phyloP scores from a whole-genome alignment of 441 rosid genomes.

The Brassica balearica region DNA sequence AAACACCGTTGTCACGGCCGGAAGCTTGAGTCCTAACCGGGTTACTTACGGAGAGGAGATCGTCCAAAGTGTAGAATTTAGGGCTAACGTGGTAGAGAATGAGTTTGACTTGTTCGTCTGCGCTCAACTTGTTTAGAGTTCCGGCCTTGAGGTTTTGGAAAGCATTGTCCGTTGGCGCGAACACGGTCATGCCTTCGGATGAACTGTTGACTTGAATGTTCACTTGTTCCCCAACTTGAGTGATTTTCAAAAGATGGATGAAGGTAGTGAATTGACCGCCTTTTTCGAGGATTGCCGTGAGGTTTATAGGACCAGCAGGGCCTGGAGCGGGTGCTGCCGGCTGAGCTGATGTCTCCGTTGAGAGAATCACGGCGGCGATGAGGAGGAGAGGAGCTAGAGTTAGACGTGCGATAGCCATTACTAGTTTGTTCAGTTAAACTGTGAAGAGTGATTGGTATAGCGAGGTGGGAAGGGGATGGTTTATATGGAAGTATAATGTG shows the following conservation, averaged over 20 bases:
- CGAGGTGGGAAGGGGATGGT: slow-evolving; percentile 21
- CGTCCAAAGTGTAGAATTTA: slow-evolving; percentile 53
- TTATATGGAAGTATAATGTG: slow-evolving; percentile 41
- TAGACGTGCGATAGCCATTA: slow-evolving; percentile 43
- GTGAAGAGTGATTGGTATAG: slow-evolving; percentile 23
- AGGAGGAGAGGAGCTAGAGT: slow-evolving; percentile 44
- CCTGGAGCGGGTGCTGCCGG: slow-evolving; percentile 57
- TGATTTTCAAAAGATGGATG: slow-evolving; percentile 54
- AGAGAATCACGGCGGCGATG: slow-evolving; percentile 44
- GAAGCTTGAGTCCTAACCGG: slow-evolving; percentile 73
- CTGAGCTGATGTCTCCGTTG: slow-evolving; percentile 36
- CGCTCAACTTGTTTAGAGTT: slow-evolving; percentile 51
- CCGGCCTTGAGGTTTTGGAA: slow-evolving; percentile 64
- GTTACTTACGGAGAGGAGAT: slow-evolving; percentile 63
- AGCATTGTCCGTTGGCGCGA: slow-evolving; percentile 82
- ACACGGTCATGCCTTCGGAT: slow-evolving; percentile 69
- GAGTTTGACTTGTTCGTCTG: slow-evolving; percentile 61
- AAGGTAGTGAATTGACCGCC: slow-evolving; percentile 62
- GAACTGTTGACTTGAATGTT: slow-evolving; percentile 66
- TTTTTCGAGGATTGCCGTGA: slow-evolving; percentile 65
- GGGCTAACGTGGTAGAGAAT: slow-evolving; percentile 61
- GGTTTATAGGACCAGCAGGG: slow-evolving; percentile 61
- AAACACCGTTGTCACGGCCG: slow-evolving; percentile 54
- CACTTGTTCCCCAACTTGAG: slow-evolving; percentile 61
- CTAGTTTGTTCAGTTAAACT: not conserved